These are phyloP conservation scores for Hericium coralloides DNA, from an alignment of 768 basidiomycete genomes.

Conservation along the genomic window DNA sequence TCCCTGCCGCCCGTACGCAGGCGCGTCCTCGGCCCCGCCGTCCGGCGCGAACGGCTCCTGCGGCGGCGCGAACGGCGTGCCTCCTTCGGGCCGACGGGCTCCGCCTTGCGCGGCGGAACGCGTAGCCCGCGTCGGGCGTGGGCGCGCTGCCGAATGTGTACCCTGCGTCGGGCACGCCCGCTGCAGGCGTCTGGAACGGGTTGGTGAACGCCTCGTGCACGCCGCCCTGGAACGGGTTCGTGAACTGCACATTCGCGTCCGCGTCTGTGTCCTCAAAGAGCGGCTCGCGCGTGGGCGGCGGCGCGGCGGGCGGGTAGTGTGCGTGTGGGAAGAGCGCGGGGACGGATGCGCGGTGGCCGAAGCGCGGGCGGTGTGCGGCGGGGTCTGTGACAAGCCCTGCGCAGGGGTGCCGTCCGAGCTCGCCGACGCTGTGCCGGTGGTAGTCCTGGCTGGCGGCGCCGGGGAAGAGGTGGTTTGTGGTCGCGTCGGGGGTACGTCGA, in stretches of 20 bases:
- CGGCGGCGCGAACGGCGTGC: slow-evolving; percentile 1
- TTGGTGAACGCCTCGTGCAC: slow-evolving; percentile 7
- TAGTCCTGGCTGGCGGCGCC: not conserved
- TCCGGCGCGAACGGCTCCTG: not conserved
- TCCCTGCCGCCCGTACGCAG: not conserved
- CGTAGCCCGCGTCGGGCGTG: slow-evolving; percentile 1
- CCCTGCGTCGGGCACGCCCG: slow-evolving; percentile 5
- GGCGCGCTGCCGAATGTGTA: slow-evolving; percentile 11
- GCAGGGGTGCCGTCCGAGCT: not conserved
- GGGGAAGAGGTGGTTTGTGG: not conserved
- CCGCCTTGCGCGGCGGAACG: slow-evolving; percentile 11
- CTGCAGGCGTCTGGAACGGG: slow-evolving; percentile 3
- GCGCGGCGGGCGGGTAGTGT: not conserved
- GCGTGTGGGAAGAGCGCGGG: slow-evolving; percentile 6
- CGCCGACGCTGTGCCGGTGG: not conserved
- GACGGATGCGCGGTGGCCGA: slow-evolving; percentile 13
- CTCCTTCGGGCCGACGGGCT: not conserved
- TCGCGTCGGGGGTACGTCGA: not conserved
- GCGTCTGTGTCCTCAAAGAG: not conserved
- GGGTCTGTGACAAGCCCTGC: not conserved
- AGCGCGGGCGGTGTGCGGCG: slow-evolving; percentile 7
- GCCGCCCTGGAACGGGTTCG: slow-evolving; percentile 7
- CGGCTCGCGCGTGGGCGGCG: slow-evolving; percentile 1
- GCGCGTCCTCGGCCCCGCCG: not conserved
- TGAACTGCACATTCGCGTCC: slow-evolving; percentile 1